Evolutionary conservation across 2,329 filamentous ascomycete genomes (phyloP), one percentile per base, ranked within the genome.

Genomic region (Fusarium sp.): DNA sequence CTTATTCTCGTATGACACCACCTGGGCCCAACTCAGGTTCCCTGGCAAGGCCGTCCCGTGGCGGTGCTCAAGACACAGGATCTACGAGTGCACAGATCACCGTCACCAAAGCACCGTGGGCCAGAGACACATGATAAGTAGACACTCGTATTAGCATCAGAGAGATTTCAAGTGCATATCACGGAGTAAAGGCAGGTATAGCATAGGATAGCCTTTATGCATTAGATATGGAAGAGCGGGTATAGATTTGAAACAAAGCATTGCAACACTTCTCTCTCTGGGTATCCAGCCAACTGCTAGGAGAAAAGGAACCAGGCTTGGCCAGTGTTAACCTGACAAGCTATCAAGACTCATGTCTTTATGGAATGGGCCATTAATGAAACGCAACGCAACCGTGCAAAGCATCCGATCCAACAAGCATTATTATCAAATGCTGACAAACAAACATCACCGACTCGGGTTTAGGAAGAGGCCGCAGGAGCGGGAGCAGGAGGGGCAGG

Each of bases 101-200:
- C 2, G 60, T 80, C 25, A 82, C 80, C 6, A 81, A 78, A 63
- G 80, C 80, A 12, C 81, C 80, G 1, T 83, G 80, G 80, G 78
- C 79, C 1, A 79, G 75, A 64, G 75, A 73, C 53, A 15, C 31
- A 34, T 34, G 28, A 8, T 66, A 53, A 42, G 8, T 19, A 41
- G 19, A 42, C 12, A 34, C 12, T 15, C 29, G 36, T 28, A 40
- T 19, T 13, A 28, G 32, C 11, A 36, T 11, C 6, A 22, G 9
- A 13, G 5, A 32, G 2, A 11, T 38, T 46, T n/a, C 31, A 25
- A 19, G 22, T 22, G 43, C 36, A 40, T 42, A 48, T 44, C 13
- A 51, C 22, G 52, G 36, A 41, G 32, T 58, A 28, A 54, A 15
- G 45, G 32, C n/a, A 29, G 32, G 38, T 13, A 53, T 39, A 42